Base-by-base conservation (phyloP, 176 grass and related monocot genomes). In the Zizania latifolia region DNA sequence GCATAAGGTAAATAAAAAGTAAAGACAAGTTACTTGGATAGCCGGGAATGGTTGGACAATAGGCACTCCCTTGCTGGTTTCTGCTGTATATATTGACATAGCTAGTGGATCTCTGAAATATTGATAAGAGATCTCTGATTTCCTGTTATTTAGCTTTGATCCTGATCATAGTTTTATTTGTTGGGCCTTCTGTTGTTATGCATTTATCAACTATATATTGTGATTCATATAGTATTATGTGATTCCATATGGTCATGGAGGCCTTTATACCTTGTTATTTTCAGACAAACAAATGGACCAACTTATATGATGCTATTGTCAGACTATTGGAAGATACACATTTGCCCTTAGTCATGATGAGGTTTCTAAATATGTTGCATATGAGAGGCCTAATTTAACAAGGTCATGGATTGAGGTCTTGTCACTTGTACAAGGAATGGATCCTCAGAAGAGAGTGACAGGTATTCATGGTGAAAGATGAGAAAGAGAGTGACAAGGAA, bases 281-380 rank as follows among this genome's bases (percentile, higher is more conserved):
- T 74, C 84, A 99, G 96, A 88, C 86, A 80, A 92, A 55, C 68
- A 99, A 90, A 75, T 95, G 89, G 96, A 55, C 68, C 24, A 88
- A 90, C 41, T 64, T 90, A 70, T 97, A 83, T 70, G 89, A 90
- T 31, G 69, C 83, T 48, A 84, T 88, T 50, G 70, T 99, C 58
- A 88, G 92, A 82, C 77, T 99, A 85, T 82, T 99, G 67, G 92
- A 90, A 45, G 96, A 99, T 78, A 95, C 65, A 35, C 89, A 83
- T 11, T 99, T 84, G 89, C 90, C 38, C 41, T 99, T 46, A 92
- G 87, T 44, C 96, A 99, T 58, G 85, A 89, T 34, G 89, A 92
- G 58, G 86, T 99, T 74, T 87, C 87, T 58, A 76, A 66, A 44
- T 86, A 99, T 83, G 68, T 99, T 83, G 82, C 85, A 82, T 86